Conservation (phyloP, 2,329 filamentous ascomycete genomes). For the Fusarium sp. region DNA sequence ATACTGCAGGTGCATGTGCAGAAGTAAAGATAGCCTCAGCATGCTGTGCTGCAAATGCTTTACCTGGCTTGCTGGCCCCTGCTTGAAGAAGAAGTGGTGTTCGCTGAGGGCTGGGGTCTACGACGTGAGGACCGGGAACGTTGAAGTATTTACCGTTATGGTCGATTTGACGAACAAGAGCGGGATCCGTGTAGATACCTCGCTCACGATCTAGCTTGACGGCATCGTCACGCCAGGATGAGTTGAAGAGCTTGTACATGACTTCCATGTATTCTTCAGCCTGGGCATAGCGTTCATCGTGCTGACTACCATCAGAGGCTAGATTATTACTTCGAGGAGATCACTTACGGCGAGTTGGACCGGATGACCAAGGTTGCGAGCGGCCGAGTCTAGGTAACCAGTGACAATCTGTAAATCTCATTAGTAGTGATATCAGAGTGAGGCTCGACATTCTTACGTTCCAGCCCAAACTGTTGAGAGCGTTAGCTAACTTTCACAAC, state of each 20-base stretch:
- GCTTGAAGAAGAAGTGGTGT: conserved; percentile 77
- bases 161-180: conserved; percentile 70
- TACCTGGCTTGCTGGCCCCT: conserved; percentile 72
- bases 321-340: too few species aligned
- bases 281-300: conserved; percentile 72
- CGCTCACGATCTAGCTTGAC: conserved; percentile 67
- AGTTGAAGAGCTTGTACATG: conserved; percentile 73
- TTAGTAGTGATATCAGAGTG: conserved; percentile 19
- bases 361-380: conserved; percentile 68
- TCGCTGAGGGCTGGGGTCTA: conserved; percentile 72
- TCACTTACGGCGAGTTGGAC: conserved; percentile 55
- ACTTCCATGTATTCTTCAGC: conserved; percentile 72
- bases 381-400: conserved; percentile 75
- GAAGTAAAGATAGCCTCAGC: conserved; percentile 78
- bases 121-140: conserved; percentile 72
- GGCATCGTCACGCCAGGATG: conserved; percentile 73
- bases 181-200: conserved; percentile 63
- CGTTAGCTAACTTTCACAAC: not conserved
- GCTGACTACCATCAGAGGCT: conserved; percentile 46
- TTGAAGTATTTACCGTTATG: conserved; percentile 71
- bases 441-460: conserved; percentile 52
- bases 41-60: conserved; percentile 73
- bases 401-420: conserved; percentile 66
- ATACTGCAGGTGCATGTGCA: conserved; percentile 69
- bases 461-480: conserved; percentile 58